Evolutionary conservation across 2,329 filamentous ascomycete genomes (phyloP), one percentile per base, ranked within the genome.

Genomic region (Microsporum ferrugineum): DNA sequence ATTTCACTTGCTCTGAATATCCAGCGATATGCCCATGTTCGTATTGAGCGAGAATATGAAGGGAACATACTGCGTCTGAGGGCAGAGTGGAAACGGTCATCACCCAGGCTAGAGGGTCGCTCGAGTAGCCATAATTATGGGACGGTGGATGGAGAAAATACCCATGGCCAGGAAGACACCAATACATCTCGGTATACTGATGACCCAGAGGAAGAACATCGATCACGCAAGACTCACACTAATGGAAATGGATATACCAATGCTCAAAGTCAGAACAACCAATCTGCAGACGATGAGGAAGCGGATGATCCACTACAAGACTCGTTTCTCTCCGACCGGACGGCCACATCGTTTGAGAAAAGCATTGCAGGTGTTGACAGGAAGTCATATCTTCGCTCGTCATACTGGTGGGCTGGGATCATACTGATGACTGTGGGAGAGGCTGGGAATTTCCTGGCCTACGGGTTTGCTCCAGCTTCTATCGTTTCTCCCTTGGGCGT

Each of bases 1-100:
- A 97, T 99, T 66, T 95, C 92, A 0, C 85, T 99, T 65, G 94
- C 94, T 10, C 83, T 99, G 63, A 99, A 99, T 71, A 92, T 95
- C 57, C 94, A 99, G 75, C 85, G 94, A 66, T 97, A 97, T 72
- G 92, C 94, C 38, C 94, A 99, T 71, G 89, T 94, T 61, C 84
- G 87, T 61, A 81, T 99, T 64, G 85, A 89, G 64, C 82, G 86
- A 67, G 85, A 91, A 71, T 84, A 82, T 66, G 79, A 82, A 53
- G 80, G 82, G 64, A 77, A 80, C 53, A 80, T 82, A 58, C 78
- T 80, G 63, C 80, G 78, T 55, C 79, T 81, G 49, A 81, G 77
- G 65, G 77, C 80, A 58, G 78, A 80, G n/a, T 69, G 80, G 67
- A 82, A 80, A 66, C 78, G 77, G 47, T 71, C 73, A 5, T 65